phyloP scores from a whole-genome alignment of 148 eudicot species.

The Rhododendron molle region DNA sequence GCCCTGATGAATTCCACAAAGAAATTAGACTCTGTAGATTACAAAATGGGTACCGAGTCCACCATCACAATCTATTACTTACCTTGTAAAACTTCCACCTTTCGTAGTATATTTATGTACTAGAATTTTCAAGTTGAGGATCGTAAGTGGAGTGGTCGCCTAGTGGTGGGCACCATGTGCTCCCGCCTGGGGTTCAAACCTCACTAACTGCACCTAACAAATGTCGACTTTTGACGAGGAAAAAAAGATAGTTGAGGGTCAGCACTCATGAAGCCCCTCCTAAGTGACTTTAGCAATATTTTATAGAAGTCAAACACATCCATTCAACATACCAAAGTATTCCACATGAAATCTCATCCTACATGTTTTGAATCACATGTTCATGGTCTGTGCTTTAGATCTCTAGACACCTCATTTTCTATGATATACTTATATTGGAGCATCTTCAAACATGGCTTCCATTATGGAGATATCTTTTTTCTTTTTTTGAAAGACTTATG shows the following conservation, averaged over 20 bases:
- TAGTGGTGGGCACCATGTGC: background rate
- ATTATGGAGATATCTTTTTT: no score
- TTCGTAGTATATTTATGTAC: background rate
- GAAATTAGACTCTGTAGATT: background rate
- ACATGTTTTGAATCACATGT: constrained; percentile 22
- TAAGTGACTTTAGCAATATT: background rate
- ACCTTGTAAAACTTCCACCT: background rate
- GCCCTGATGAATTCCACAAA: background rate
- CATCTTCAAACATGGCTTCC: background rate
- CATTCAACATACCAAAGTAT: constrained; percentile 15
- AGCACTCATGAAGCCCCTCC: background rate
- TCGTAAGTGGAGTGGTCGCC: background rate
- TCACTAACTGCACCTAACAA: background rate
- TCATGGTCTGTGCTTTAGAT: constrained; percentile 19
- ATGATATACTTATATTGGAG: background rate
- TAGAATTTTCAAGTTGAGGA: background rate
- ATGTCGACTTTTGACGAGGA: background rate
- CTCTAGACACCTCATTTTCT: constrained; percentile 10
- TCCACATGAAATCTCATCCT: constrained; percentile 54
- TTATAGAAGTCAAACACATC: background rate
- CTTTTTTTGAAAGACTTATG: no score
- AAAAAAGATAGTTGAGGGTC: background rate
- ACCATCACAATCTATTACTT: no score
- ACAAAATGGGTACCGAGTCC: background rate
- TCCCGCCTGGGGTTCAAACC: background rate